Evolutionary conservation across 768 basidiomycete species (phyloP), one percentile per base, ranked within the genome.

Genomic region (Lanmaoa pseudosensibilis): DNA sequence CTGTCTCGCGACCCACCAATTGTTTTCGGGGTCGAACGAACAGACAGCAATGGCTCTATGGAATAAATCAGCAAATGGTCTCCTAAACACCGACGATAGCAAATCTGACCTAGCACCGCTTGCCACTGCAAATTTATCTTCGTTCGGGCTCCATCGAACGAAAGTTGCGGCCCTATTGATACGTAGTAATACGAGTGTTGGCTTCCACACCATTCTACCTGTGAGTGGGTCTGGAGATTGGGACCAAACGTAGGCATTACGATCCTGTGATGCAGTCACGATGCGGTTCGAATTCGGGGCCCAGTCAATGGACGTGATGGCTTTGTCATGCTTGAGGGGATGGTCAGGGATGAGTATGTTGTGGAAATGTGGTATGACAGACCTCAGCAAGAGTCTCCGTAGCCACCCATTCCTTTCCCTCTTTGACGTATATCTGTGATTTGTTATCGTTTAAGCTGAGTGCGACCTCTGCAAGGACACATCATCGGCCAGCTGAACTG

Each of bases 211-310:
- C 50, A 80, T 69, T 44, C 78, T 81, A 7, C 92, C 92, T 0
- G 90, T 89, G 55, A 80, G 77, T 1, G 86, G 78, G 64, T 94
- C 90, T 30, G 83, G 78, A 10, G 83, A 83, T 69, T 90, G 86
- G 52, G 92, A 88, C 97, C 97, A 99, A 33, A 99, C 97, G 68
- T 99, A 99, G 37, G 97, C 96, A 70, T 99, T 99, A 52, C 97
- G 80, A 70, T 99, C 97, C 71, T 99, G 96, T n/a, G 95, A 96
- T 64, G 94, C 92, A 13, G 97, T 98, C 25, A 99, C 96, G 75
- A 99, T 96, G 44, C 92, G 89, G 75, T 98, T 98, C 46, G 97
- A 94, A 63, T 84, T 83, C 18, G 95, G 94, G 13, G 95, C 97
- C 97, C 97, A 99, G 72, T 98, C 95, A 72, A 99, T 97, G 54